Conservation (phyloP, 1,139 yeast genomes). For the Blastobotrys malaysiensis region DNA sequence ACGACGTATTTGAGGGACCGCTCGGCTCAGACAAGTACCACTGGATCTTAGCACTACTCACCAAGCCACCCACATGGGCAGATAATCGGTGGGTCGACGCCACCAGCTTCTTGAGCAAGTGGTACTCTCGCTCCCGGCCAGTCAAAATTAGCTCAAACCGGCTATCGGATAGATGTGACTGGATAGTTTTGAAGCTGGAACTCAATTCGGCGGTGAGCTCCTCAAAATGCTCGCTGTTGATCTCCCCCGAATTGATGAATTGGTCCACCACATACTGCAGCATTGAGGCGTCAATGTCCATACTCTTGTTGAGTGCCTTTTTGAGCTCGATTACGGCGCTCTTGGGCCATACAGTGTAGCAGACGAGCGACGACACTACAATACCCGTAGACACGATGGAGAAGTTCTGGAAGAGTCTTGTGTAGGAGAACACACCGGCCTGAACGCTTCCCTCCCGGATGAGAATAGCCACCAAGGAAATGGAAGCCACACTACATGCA, state of each 20-base stretch:
- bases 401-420: slow-evolving; percentile 51
- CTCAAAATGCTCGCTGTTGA: slow-evolving; percentile 39
- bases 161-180: slow-evolving; percentile 52
- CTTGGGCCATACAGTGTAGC: slow-evolving; percentile 61
- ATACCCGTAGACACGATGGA: slow-evolving; percentile 61
- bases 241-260: slow-evolving; percentile 49
- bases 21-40: slow-evolving; percentile 40
- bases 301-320: slow-evolving; percentile 46
- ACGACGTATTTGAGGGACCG: background rate
- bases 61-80: slow-evolving; percentile 60
- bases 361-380: slow-evolving; percentile 49
- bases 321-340: slow-evolving; percentile 50
- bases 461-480: slow-evolving; percentile 63
- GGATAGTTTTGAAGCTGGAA: slow-evolving; percentile 39
- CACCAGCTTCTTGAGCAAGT: slow-evolving; percentile 43
- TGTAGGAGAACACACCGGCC: slow-evolving; percentile 54
- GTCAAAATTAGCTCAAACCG: slow-evolving; percentile 50
- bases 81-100: slow-evolving; percentile 48
- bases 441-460: slow-evolving; percentile 74
- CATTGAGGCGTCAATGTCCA: slow-evolving; percentile 48
- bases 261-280: slow-evolving; percentile 47
- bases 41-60: slow-evolving; percentile 64
- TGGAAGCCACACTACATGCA: slow-evolving; percentile 74
- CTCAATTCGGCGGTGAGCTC: slow-evolving; percentile 39
- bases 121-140: slow-evolving; percentile 55